Conservation (phyloP, 352 stramenopile genomes). For the Pythium aquatile region DNA sequence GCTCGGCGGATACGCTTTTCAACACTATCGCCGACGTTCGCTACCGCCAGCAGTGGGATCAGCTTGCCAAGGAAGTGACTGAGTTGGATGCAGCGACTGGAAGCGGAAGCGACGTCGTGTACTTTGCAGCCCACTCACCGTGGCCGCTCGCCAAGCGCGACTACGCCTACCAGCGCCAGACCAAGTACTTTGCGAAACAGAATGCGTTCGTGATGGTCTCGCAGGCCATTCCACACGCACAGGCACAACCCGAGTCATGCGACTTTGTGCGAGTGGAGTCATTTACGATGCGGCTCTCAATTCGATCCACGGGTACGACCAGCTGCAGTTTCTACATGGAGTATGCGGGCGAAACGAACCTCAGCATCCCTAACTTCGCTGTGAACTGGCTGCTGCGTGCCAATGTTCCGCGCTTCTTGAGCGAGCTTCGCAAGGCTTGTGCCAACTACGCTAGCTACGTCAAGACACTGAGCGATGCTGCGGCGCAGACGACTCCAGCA, state of each 20-base stretch:
- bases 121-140: conserved; percentile 50
- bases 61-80: conserved; percentile 40
- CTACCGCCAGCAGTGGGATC: conserved; percentile 62
- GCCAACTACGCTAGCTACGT: conserved; percentile 42
- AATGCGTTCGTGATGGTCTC: conserved; percentile 68
- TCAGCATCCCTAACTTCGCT: conserved; percentile 69
- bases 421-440: conserved; percentile 54
- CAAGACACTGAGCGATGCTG: conserved; percentile 22
- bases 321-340: conserved; percentile 72
- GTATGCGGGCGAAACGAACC: conserved; percentile 81
- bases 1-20: conserved; percentile 68
- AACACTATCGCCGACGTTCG: conserved; percentile 57
- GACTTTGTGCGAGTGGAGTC: conserved; percentile 63
- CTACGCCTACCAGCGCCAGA: conserved; percentile 73
- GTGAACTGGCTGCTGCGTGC: conserved; percentile 56
- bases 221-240: conserved; percentile 50
- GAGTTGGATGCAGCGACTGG: conserved; percentile 41
- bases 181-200: conserved; percentile 52
- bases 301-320: conserved; percentile 52
- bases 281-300: conserved; percentile 53
- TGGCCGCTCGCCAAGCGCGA: conserved; percentile 73
- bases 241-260: conserved; percentile 35
- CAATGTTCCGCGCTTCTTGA: conserved; percentile 64
- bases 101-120: conserved; percentile 59
- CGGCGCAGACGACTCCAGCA: conserved; percentile 3